A percentile compares a stretch with the other conserved stretches of the same genome.
Conservation (phyloP, 2,329 filamentous ascomycete genomes). For the Trichoderma sp. region DNA sequence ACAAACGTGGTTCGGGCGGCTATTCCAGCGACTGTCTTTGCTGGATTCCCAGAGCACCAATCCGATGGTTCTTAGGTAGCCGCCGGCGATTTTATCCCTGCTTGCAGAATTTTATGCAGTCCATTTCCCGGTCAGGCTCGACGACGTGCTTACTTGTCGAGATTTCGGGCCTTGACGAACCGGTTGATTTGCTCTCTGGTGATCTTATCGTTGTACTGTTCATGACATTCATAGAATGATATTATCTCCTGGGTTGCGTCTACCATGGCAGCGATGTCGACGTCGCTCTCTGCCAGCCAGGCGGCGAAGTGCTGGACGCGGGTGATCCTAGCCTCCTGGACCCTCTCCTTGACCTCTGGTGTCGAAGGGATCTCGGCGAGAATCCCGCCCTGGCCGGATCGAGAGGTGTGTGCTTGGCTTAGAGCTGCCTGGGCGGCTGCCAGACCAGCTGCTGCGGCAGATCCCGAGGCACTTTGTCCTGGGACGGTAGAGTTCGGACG, state of each 20-base stretch:
- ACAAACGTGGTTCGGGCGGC: not conserved
- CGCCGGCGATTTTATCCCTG: not conserved
- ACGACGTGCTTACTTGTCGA: conserved; percentile 45
- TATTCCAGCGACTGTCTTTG: not conserved
- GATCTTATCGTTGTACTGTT: conserved; percentile 59
- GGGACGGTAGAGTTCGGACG: conserved; percentile 50
- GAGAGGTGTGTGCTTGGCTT: conserved; percentile 43
- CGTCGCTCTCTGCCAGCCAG: conserved; percentile 81
- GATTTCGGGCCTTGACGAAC: conserved; percentile 55
- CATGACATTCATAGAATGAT: conserved; percentile 73
- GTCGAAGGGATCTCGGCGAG: conserved; percentile 14
- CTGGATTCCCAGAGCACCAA: not conserved
- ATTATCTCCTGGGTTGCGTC: conserved; percentile 91
- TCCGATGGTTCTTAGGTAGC: not conserved
- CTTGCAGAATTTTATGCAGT: not conserved
- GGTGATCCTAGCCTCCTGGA: conserved; percentile 55
- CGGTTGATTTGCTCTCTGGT: conserved; percentile 57
- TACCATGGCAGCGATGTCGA: conserved; percentile 80
- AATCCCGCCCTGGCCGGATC: conserved; percentile 25
- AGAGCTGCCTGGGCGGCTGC: conserved; percentile 49
- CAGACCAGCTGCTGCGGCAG: conserved; percentile 41
- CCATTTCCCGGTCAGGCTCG: not conserved
- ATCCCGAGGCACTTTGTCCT: conserved; percentile 30
- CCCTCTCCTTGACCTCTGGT: conserved; percentile 44
- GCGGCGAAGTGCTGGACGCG: conserved; percentile 65